A percentile compares a stretch with the other conserved stretches of the same genome.
These are phyloP conservation scores for Botrytis hyacinthi DNA, from an alignment of 2,329 filamentous ascomycete species.

Conservation along the genomic window DNA sequence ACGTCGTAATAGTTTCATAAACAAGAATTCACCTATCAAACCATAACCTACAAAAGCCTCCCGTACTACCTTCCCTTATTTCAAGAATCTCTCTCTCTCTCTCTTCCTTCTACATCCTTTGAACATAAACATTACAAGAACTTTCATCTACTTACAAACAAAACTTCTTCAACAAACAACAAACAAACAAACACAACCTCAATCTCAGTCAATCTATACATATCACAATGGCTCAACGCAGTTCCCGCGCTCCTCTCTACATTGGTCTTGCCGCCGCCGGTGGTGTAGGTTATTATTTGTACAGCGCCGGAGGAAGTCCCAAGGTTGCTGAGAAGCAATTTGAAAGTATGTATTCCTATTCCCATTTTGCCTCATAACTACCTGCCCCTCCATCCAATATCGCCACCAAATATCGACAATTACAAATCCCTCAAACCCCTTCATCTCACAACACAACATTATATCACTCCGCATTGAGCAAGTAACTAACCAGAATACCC, in stretches of 20 bases:
- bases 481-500: conserved; percentile 15
- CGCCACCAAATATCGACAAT: not conserved
- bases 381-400: not conserved
- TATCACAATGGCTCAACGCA: conserved; percentile 38
- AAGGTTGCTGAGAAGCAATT: conserved; percentile 82
- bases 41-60: not conserved
- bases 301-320: conserved; percentile 76
- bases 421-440: not conserved
- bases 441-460: no score
- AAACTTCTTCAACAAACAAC: not conserved
- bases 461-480: no score
- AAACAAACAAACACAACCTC: not conserved
- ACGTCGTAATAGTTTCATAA: conserved; percentile 1
- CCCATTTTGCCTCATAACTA: not conserved
- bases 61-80: not conserved
- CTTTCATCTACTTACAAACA: not conserved
- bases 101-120: not conserved
- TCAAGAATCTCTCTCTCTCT: not conserved
- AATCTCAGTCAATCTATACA: conserved; percentile 13
- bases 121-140: not conserved
- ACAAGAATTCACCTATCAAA: conserved; percentile 10
- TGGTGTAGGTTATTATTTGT: conserved; percentile 86
- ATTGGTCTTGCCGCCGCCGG: conserved; percentile 63
- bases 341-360: conserved; percentile 62
- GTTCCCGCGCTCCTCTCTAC: conserved; percentile 42